Percentiles rank a stretch among this genome's conserved stretches.
phyloP scores from a whole-genome alignment of 495 filamentous ascomycete genomes.

The Apiosordaria backusii region DNA sequence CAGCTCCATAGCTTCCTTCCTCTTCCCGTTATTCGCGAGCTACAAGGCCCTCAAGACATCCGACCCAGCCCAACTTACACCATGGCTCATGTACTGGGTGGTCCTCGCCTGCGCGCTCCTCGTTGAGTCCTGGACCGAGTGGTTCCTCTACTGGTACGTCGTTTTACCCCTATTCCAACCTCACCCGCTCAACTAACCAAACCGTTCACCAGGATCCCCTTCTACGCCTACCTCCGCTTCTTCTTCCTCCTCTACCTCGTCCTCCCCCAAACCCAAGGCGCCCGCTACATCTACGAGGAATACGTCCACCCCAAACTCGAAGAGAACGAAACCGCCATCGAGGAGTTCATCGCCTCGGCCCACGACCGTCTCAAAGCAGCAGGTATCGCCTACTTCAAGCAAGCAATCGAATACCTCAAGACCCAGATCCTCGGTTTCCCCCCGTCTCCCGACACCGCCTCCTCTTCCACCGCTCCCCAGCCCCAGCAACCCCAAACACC shows the following conservation, averaged over 20 bases:
- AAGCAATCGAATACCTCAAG: constrained; percentile 68
- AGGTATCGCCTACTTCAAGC: constrained; percentile 78
- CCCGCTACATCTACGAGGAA: constrained; percentile 73
- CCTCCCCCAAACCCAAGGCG: constrained; percentile 92
- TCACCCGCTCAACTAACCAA: neutral
- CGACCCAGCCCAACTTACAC: constrained; percentile 84
- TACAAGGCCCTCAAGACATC: constrained; percentile 96
- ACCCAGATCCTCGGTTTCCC: constrained; percentile 69
- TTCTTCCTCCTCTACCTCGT: constrained; percentile 90
- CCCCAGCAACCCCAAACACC: constrained; percentile 33
- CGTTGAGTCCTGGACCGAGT: constrained; percentile 81
- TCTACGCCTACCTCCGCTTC: constrained; percentile 91
- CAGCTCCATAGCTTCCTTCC: constrained; percentile 82
- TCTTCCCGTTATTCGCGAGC: constrained; percentile 94
- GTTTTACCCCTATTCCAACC: neutral
- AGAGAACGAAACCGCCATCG: constrained; percentile 85
- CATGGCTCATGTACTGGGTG: constrained; percentile 99
- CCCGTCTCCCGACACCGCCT: constrained; percentile 46
- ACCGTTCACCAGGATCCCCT: constrained; percentile 68
- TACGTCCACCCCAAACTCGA: constrained; percentile 85
- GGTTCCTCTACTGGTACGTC: constrained; percentile 74
- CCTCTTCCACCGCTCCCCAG: constrained; percentile 26
- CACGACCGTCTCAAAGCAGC: constrained; percentile 77
- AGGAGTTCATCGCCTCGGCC: constrained; percentile 75
- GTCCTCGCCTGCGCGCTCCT: constrained; percentile 77